A percentile compares a stretch with the other conserved stretches of the same genome.
These are phyloP conservation scores for Skeletonema costatum DNA, from an alignment of 108 stramenopile species.

Conservation along the genomic window DNA sequence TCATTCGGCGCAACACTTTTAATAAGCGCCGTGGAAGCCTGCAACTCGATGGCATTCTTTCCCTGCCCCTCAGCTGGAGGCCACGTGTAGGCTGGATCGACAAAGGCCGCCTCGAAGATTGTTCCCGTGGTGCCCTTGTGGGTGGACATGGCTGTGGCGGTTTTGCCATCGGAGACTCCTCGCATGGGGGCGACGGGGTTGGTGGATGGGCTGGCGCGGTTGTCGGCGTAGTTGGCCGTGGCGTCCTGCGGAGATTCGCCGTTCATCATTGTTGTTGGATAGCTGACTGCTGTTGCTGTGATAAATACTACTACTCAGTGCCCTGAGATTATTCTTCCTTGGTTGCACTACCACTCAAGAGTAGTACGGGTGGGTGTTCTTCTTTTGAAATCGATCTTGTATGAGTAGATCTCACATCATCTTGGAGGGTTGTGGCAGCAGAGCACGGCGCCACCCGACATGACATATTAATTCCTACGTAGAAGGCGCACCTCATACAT, in stretches of 20 bases:
- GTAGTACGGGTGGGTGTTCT: no score
- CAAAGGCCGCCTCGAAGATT: slow-evolving; percentile 86
- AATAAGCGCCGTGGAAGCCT: slow-evolving; percentile 63
- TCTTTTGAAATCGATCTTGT: no score
- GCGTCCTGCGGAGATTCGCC: slow-evolving; percentile 47
- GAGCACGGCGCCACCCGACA: no score
- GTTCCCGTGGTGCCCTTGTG: slow-evolving; percentile 49
- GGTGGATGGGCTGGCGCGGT: slow-evolving; percentile 6
- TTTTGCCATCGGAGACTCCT: slow-evolving; percentile 11
- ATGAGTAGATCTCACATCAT: no score
- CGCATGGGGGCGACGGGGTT: slow-evolving; percentile 9
- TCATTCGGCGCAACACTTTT: slow-evolving; percentile 37
- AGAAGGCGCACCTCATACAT: no score
- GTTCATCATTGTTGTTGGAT: no score
- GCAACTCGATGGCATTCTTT: slow-evolving; percentile 82
- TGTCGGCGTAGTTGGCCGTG: slow-evolving; percentile 14
- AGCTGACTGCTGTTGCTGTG: no score
- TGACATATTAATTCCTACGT: no score
- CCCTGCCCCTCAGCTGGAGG: slow-evolving; percentile 72
- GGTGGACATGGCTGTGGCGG: slow-evolving; percentile 15
- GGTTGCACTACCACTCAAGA: no score
- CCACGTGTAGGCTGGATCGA: slow-evolving; percentile 84
- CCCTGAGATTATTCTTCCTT: no score
- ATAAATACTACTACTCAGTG: no score
- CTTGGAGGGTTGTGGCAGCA: no score